These are phyloP conservation scores for Raffaelea arxii DNA, from an alignment of 2,329 filamentous ascomycete species.

Conservation along the genomic window DNA sequence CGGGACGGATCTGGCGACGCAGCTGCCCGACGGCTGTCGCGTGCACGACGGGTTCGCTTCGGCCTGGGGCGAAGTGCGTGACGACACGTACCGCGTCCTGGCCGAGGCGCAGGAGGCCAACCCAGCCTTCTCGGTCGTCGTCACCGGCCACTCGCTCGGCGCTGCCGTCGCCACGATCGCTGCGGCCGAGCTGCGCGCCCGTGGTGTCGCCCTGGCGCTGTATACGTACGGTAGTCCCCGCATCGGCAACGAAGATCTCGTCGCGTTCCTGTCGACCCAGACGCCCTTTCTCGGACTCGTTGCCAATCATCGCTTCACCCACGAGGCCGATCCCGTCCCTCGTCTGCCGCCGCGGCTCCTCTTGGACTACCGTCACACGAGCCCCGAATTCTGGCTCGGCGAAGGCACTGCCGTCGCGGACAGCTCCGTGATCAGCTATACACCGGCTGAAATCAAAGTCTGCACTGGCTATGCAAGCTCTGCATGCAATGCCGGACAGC, in stretches of 20 bases:
- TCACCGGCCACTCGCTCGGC: constrained; percentile 62
- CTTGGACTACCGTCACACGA: constrained; percentile 54
- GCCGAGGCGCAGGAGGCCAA: constrained; percentile 30
- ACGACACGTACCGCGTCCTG: constrained; percentile 32
- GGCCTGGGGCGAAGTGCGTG: constrained; percentile 46
- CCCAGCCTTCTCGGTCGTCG: constrained; percentile 42
- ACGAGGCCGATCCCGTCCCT: constrained; percentile 57
- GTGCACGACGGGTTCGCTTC: constrained; percentile 49
- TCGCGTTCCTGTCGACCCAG: constrained; percentile 42
- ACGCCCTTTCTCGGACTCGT: constrained; percentile 16
- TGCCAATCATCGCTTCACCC: constrained; percentile 54
- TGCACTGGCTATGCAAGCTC: constrained; percentile 39
- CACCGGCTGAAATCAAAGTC: constrained; percentile 28
- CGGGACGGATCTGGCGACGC: constrained; percentile 14
- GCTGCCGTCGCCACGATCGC: constrained; percentile 54
- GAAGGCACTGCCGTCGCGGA: constrained; percentile 15
- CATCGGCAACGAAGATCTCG: constrained; percentile 48
- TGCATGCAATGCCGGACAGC: constrained; percentile 40
- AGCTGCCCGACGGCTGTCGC: constrained; percentile 30
- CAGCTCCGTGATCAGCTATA: constrained; percentile 20
- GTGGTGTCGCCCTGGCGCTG: constrained; percentile 39
- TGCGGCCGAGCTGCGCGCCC: constrained; percentile 42
- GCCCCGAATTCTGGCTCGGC: constrained; percentile 60
- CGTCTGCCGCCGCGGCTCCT: constrained; percentile 49
- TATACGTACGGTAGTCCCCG: constrained; percentile 62